Percentiles rank a stretch among this genome's conserved stretches.
These are phyloP conservation scores for Fusarium brachygibbosum DNA, from an alignment of 2,329 filamentous ascomycete species.

Conservation along the genomic window DNA sequence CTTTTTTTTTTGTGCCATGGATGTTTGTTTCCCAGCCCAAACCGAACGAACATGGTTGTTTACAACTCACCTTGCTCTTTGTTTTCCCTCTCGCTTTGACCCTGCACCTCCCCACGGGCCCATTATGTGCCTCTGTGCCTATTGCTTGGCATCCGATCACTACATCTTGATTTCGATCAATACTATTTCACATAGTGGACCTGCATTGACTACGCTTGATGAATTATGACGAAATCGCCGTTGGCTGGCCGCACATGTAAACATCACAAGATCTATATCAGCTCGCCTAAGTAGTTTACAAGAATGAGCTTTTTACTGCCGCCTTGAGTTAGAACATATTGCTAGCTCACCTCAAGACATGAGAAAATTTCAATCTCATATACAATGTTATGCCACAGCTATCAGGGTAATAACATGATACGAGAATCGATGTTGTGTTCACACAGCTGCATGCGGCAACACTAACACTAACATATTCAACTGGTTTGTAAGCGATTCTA, in stretches of 20 bases:
- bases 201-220: slow-evolving; percentile 26
- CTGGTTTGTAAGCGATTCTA: slow-evolving; percentile 7
- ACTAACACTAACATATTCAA: background rate
- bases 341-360: background rate
- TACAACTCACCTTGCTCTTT: slow-evolving; percentile 18
- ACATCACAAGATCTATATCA: slow-evolving; percentile 11
- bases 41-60: slow-evolving; percentile 13
- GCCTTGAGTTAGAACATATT: background rate
- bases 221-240: slow-evolving; percentile 27
- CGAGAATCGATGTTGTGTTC: background rate
- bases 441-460: slow-evolving; percentile 4
- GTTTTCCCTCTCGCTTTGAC: slow-evolving; percentile 20
- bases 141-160: slow-evolving; percentile 9
- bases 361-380: background rate
- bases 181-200: slow-evolving; percentile 10
- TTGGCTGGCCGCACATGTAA: slow-evolving; percentile 17
- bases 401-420: background rate
- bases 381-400: background rate
- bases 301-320: slow-evolving; percentile 1
- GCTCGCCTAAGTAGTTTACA: slow-evolving; percentile 1
- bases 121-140: slow-evolving; percentile 16
- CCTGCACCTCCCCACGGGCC: slow-evolving; percentile 14
- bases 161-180: slow-evolving; percentile 13
- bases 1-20: background rate
- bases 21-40: slow-evolving; percentile 28